Base-by-base conservation (phyloP, 306 rosid species). In the Quercus engelmannii region DNA sequence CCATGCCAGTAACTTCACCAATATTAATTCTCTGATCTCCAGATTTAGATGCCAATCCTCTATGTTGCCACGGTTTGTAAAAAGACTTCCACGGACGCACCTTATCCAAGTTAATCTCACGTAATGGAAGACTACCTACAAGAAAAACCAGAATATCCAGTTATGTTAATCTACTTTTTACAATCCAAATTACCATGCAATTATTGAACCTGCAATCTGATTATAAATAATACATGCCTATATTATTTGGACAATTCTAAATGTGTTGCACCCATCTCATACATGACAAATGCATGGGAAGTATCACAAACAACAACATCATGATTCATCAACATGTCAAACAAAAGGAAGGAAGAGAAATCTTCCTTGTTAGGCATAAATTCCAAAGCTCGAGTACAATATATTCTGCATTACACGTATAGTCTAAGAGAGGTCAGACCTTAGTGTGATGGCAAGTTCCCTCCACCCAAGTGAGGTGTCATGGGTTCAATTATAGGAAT, bases 31-130 rank as follows among this genome's bases (percentile, higher is more conserved):
- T 81, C 79, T 72, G 79, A 58, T 73, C 87, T 51, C 81, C 82
- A 35, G 87, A 83, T 69, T 63, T 89, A 75, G 83, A 72, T 64
- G 91, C 78, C 89, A 94, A 79, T 69, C 83, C 70, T 82, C 88
- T 83, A 51, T 78, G 90, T 73, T 83, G 91, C 86, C 94, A 85
- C 23, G 63, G 71, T 83, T 91, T 91, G 88, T 86, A 79, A 73
- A 92, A 89, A 69, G 97, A 92, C 85, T 85, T 95, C 99, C 98
- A 92, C 51, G 85, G 61, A 43, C 86, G 87, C 85, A 95, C 90
- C 93, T 95, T 95, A 83, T 92, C 99, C 92, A 91, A 87, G 86
- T 91, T 91, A 76, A 92, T 91, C 88, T 92, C 99, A 49, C 90
- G 94, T 52, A 88, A 79, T 33, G 77, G 86, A 83, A 79, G 88